Percentiles rank a stretch among this genome's conserved stretches.
Evolutionary conservation across 768 basidiomycete species (phyloP).

Genomic region (Suillus placidus): DNA sequence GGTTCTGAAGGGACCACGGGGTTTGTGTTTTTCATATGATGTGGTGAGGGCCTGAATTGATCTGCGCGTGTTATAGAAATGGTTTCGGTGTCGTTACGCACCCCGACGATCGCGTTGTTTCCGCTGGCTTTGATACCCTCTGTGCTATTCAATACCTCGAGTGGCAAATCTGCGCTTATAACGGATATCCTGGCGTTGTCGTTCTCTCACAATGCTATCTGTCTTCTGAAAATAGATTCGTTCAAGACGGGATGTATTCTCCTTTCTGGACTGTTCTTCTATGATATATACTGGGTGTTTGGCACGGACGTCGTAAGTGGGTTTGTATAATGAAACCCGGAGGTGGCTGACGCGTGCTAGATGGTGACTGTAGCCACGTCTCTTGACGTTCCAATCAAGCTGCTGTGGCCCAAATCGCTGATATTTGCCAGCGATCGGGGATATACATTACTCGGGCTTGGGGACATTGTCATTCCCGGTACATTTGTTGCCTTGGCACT

Average conservation of each 20-base stretch:
- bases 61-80: constrained; percentile 31
- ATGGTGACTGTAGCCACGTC: constrained; percentile 93
- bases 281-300: constrained; percentile 97
- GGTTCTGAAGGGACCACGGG: constrained; percentile 47
- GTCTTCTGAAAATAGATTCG: constrained; percentile 82
- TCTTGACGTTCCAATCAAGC: constrained; percentile 91
- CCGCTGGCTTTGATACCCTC: constrained; percentile 69
- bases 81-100: constrained; percentile 50
- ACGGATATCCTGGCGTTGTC: constrained; percentile 78
- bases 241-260: constrained; percentile 86
- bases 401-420: constrained; percentile 80
- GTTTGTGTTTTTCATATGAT: constrained; percentile 33
- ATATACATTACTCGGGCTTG: constrained; percentile 89
- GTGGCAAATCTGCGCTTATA: constrained; percentile 66
- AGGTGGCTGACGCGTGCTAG: constrained; percentile 37
- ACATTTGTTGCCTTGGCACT: constrained; percentile 82
- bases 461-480: constrained; percentile 75
- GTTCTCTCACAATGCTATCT: constrained; percentile 79
- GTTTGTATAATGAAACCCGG: background rate
- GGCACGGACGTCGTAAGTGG: constrained; percentile 79
- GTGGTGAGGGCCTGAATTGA: background rate
- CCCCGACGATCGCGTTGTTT: constrained; percentile 57
- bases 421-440: constrained; percentile 53
- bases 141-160: constrained; percentile 57
- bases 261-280: constrained; percentile 83